Conservation (phyloP, 805 yeast genomes). For the Teunomyces kruisii region DNA sequence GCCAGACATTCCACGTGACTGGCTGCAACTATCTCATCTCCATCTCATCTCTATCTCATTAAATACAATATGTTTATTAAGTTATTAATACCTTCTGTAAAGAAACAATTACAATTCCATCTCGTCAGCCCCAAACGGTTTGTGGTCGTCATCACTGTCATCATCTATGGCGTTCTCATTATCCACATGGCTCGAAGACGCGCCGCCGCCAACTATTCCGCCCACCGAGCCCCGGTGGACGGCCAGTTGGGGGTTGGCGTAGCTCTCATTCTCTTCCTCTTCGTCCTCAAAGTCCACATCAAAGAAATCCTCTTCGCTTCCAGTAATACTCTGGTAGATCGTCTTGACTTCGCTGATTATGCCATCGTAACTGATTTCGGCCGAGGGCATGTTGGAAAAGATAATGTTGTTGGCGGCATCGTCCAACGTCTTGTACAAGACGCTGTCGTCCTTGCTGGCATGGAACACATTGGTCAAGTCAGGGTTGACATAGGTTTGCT, state of each 20-base stretch:
- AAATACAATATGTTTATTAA: background rate
- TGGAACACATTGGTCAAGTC: conserved; percentile 38
- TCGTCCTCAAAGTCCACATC: conserved; percentile 97
- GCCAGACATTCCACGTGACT: background rate
- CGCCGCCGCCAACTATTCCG: conserved; percentile 15
- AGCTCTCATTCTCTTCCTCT: conserved; percentile 48
- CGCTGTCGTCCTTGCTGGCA: conserved; percentile 21
- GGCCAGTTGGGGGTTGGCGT: conserved; percentile 6
- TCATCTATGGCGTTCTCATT: conserved; percentile 22
- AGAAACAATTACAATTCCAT: conserved; percentile 34
- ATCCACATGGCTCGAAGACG: conserved; percentile 6
- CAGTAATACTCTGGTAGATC: conserved; percentile 76
- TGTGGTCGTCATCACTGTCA: conserved; percentile 31
- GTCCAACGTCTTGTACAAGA: conserved; percentile 20
- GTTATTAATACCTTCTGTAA: background rate
- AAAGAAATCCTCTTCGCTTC: conserved; percentile 93
- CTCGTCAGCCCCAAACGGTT: conserved; percentile 45
- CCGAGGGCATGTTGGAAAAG: conserved; percentile 65
- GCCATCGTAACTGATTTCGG: conserved; percentile 91
- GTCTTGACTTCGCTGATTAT: conserved; percentile 76
- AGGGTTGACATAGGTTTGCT: conserved; percentile 35
- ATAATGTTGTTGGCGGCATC: conserved; percentile 16
- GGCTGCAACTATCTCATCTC: no score
- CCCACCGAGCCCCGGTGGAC: conserved; percentile 10
- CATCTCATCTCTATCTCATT: background rate